Evolutionary conservation across 208 protist species (phyloP), one percentile per base, ranked within the genome.

Genomic region (Crithidia bombi): DNA sequence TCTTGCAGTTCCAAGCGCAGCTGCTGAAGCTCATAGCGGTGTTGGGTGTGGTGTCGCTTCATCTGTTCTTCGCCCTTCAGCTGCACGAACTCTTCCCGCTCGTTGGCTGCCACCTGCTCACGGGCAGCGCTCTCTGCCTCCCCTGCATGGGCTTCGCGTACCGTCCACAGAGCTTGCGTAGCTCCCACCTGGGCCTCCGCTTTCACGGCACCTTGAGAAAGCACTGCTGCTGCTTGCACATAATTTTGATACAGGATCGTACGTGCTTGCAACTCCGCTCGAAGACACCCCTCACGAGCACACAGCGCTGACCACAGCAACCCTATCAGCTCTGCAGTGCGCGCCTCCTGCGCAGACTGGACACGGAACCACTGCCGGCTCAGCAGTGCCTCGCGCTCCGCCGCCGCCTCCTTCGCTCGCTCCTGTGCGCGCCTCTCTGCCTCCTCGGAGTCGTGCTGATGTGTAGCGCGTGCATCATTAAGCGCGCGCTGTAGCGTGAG

Each of bases 401-500:
- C 43, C 30, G 49, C 52, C 0, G 41, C 50, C 21, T 44, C 36
- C 33, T 32, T 28, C 15, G 50, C 15, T n/a, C 50, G 38, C 21
- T 3, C 10, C 26, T 58, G 15, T 2, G 69, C 30, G 1, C 9
- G 25, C 2, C 6, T 11, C 10, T 26, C 23, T 5, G 56, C 62
- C 51, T 38, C 47, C 15, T 14, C 51, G 3, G 11, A 25, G 26
- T 19, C 43, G 9, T 36, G 49, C 21, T 36, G 61, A 17, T 56
- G 30, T 12, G 54, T 33, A 3, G 69, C 52, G 1, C 51, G 59
- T 17, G n/a, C 12, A 7, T 56, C 28, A 6, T 66, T 54, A 26
- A 82, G 64, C 30, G 65, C 65, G 7, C 59, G 39, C 14, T 70
- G 62, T n/a, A 51, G 25, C 25, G 43, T 14, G 1, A n/a, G 0